Evolutionary conservation across 1,139 yeast species (phyloP), one percentile per base, ranked within the genome.

Genomic region (Blastobotrys aristatus): DNA sequence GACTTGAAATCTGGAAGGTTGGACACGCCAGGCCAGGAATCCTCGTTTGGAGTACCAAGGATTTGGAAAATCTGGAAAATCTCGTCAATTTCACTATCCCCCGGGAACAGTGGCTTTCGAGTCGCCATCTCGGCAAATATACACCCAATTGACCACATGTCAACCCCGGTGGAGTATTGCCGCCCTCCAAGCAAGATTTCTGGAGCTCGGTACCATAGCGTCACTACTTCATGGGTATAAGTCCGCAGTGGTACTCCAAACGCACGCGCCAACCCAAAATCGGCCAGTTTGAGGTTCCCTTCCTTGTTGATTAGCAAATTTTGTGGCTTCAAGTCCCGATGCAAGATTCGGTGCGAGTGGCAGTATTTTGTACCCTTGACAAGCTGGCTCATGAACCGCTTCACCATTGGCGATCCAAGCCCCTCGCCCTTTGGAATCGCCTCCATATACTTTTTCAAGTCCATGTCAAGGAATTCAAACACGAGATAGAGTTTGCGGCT

Each of bases 81-180:
- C 71, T 92, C 97, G 66, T 92, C 98, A 65, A 92, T 92, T 67
- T 92, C 98, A 14, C 96, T 87, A 67, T 92, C 98, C 27, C 98
- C 99, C 1, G 97, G 95, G 70, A 92, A 92, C 45, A 92, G 70
- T 8, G 99, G 97, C 67, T 88, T 88, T 54, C 98, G 76, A 63
- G 90, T 88, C 58, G 94, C 92, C 97, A 92, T 90, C 67, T 92
- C 99, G 4, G 97, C 98, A 70, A 94, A 92, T 50, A 92, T 92
- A 67, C 97, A 90, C 20, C 99, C 99, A 50, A 89, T 87, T 16
- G 96, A 87, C 99, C 99, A 92, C 84, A 94, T 89, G 66, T 92
- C 99, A 44, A 92, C 97, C 24, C 97, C 97, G 0, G 97, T 92
- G 44, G 96, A 87, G 68, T 92, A 92, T 67, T 92, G 97, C 57